These are phyloP conservation scores for Colletotrichum sojae DNA, from an alignment of 2,329 filamentous ascomycete genomes.

Conservation along the genomic window DNA sequence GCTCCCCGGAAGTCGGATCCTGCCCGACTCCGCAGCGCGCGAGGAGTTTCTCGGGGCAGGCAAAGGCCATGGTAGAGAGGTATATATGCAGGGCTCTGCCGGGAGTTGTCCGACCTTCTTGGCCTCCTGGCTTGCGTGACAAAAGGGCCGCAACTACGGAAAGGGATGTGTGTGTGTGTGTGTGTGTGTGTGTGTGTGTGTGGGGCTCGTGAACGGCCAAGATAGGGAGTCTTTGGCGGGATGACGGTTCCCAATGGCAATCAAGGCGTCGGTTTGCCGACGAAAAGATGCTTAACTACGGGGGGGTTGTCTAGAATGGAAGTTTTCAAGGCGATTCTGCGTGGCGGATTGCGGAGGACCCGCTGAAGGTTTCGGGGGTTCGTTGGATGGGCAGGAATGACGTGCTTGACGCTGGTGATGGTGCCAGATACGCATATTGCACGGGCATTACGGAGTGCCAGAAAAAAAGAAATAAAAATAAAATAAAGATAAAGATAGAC, in stretches of 20 bases:
- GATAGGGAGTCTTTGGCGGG: background rate
- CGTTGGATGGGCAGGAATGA: conserved; percentile 9
- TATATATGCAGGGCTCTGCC: conserved; percentile 7
- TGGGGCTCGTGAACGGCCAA: conserved; percentile 5
- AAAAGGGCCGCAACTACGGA: background rate
- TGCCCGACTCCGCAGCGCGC: background rate
- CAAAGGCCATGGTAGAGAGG: background rate
- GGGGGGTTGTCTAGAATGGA: background rate
- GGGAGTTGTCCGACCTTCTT: conserved; percentile 30
- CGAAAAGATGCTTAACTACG: conserved; percentile 2
- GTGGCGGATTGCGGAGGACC: conserved; percentile 18
- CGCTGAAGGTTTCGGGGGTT: conserved; percentile 11
- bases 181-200: conserved; percentile 13
- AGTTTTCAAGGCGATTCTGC: background rate
- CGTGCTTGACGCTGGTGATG: conserved; percentile 35
- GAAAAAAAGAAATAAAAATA: no score
- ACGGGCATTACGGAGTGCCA: no score
- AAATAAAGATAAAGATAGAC: background rate
- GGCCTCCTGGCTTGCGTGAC: background rate
- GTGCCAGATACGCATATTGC: conserved; percentile 22
- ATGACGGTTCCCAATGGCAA: background rate
- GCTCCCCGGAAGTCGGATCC: conserved; percentile 21
- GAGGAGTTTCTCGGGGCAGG: conserved; percentile 5
- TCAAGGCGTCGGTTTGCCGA: background rate
- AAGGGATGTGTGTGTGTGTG: conserved; percentile 13